These are phyloP conservation scores for Fusarium penzigii DNA, from an alignment of 2,329 filamentous ascomycete genomes.

Conservation along the genomic window DNA sequence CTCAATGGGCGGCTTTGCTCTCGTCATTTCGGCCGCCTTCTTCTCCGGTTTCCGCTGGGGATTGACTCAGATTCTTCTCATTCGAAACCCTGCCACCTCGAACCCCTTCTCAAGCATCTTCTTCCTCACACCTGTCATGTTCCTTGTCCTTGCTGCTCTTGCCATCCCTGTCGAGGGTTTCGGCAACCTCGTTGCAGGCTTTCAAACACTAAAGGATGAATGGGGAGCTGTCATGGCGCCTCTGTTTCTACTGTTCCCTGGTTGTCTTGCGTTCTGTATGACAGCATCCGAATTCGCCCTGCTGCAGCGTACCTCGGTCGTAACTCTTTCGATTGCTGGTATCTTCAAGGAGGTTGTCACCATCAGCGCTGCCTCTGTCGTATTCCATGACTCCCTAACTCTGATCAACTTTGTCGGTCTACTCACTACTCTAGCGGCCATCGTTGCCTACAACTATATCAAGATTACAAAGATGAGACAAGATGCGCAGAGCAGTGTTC, in stretches of 20 bases:
- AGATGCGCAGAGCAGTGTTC: slow-evolving; percentile 63
- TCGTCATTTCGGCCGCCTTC: slow-evolving; percentile 91
- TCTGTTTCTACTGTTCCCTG: slow-evolving; percentile 82
- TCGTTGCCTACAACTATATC: slow-evolving; percentile 89
- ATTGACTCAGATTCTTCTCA: slow-evolving; percentile 94
- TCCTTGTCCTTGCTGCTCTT: slow-evolving; percentile 75
- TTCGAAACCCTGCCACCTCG: slow-evolving; percentile 90
- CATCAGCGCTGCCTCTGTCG: slow-evolving; percentile 81
- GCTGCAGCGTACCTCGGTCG: slow-evolving; percentile 90
- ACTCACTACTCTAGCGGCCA: slow-evolving; percentile 84
- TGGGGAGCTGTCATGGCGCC: slow-evolving; percentile 70
- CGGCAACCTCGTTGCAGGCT: slow-evolving; percentile 63
- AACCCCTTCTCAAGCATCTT: slow-evolving; percentile 98
- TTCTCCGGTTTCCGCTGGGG: slow-evolving; percentile 97
- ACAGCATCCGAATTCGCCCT: slow-evolving; percentile 94
- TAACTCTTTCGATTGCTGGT: slow-evolving; percentile 92
- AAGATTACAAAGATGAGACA: slow-evolving; percentile 88
- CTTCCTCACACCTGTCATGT: slow-evolving; percentile 98
- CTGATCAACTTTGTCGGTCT: slow-evolving; percentile 85
- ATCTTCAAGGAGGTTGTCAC: slow-evolving; percentile 99
- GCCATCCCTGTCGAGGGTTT: slow-evolving; percentile 87
- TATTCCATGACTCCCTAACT: slow-evolving; percentile 88
- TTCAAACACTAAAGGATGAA: slow-evolving; percentile 62
- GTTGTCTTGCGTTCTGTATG: slow-evolving; percentile 92
- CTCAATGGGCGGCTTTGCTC: slow-evolving; percentile 79